Percentiles rank a stretch among this genome's conserved stretches.
These are phyloP conservation scores for Murraya paniculata DNA, from an alignment of 345 rosid genomes.

Conservation along the genomic window DNA sequence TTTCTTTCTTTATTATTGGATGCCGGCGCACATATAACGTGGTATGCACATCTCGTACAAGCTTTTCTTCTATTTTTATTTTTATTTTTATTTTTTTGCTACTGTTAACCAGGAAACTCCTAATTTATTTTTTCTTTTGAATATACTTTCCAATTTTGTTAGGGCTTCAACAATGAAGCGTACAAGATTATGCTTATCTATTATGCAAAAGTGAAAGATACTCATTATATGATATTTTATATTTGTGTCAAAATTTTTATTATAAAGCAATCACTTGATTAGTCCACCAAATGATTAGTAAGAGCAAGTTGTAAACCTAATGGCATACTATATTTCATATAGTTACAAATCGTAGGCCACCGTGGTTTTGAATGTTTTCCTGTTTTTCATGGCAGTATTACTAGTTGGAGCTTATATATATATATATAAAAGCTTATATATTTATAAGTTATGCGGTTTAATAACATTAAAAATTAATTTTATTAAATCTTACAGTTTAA, in stretches of 20 bases:
- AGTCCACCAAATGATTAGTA: not conserved
- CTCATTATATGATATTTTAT: not conserved
- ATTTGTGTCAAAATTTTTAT: not conserved
- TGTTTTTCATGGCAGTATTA: not conserved
- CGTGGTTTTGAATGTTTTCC: not conserved
- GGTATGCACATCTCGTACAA: no score
- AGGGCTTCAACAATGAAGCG: not conserved
- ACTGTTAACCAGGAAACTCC: no score
- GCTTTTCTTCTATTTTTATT: no score
- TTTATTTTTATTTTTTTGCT: no score
- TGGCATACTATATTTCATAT: not conserved
- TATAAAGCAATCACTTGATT: not conserved
- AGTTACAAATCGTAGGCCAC: not conserved
- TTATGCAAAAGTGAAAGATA: not conserved
- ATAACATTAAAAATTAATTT: no score
- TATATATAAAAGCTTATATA: no score
- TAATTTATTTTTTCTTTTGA: no score
- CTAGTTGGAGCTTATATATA: no score
- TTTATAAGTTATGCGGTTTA: rapidly evolving
- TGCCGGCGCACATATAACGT: no score
- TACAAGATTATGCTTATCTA: not conserved
- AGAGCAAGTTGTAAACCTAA: not conserved
- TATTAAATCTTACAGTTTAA: no score
- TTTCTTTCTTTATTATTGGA: no score
- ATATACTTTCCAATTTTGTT: not conserved